Evolutionary conservation across 2,329 filamentous ascomycete species (phyloP).

Genomic region (Cladophialophora psammophila): DNA sequence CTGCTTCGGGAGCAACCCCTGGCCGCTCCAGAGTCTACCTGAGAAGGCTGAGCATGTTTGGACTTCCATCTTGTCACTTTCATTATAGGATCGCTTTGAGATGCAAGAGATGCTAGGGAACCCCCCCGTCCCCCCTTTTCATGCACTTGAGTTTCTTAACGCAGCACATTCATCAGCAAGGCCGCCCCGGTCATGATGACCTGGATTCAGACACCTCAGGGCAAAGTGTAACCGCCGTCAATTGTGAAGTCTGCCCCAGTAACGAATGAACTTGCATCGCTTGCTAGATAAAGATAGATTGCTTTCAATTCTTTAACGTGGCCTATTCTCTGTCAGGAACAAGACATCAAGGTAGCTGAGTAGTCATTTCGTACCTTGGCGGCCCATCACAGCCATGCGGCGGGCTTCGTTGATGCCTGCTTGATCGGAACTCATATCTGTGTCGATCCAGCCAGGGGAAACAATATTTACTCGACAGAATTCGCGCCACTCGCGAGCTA

Average conservation of each 20-base stretch:
- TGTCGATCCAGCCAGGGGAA: constrained; percentile 63
- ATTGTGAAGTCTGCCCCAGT: constrained; percentile 56
- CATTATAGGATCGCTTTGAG: too few species aligned
- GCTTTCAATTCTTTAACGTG: constrained; percentile 57
- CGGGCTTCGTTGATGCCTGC: constrained; percentile 56
- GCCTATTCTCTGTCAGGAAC: constrained; percentile 39
- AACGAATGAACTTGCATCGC: constrained; percentile 55
- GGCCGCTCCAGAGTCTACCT: too few species aligned
- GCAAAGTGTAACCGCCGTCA: constrained; percentile 49
- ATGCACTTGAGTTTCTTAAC: too few species aligned
- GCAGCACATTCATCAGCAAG: too few species aligned
- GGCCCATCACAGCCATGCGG: constrained; percentile 58
- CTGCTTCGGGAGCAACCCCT: too few species aligned
- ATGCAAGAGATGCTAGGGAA: too few species aligned
- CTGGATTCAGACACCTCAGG: constrained; percentile 6
- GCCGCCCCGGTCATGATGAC: too few species aligned
- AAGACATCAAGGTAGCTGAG: not conserved
- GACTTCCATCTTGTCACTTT: too few species aligned
- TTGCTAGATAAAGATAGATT: constrained; percentile 56
- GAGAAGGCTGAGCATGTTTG: too few species aligned
- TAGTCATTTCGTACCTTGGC: constrained; percentile 20
- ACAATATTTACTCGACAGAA: constrained; percentile 65
- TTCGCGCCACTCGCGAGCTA: constrained; percentile 61
- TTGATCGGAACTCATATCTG: constrained; percentile 61
- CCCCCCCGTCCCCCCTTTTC: too few species aligned